Evolutionary conservation across 345 rosid species (phyloP).

Genomic region (Acer campestre): DNA sequence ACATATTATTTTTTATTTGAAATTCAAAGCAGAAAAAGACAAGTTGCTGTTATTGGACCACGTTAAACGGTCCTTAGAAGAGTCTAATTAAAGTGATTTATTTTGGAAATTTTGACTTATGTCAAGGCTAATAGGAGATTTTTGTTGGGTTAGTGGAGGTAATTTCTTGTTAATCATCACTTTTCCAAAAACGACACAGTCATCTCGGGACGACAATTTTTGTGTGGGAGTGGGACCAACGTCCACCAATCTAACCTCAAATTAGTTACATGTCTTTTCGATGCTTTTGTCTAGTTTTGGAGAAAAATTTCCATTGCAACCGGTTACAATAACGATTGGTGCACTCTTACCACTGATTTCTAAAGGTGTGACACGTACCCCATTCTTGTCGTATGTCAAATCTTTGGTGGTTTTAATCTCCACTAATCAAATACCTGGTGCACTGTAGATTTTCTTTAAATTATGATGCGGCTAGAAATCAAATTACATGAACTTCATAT

Average conservation of each 20-base stretch:
- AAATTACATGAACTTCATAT: too few species aligned
- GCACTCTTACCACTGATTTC: too few species aligned
- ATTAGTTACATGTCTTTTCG: not conserved
- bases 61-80: not conserved
- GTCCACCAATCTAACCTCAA: not conserved
- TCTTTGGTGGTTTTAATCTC: too few species aligned
- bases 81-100: not conserved
- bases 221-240: not conserved
- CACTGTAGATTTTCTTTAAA: too few species aligned
- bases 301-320: too few species aligned
- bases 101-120: not conserved
- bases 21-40: not conserved
- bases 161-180: not conserved
- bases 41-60: not conserved
- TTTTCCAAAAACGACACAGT: not conserved
- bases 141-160: not conserved
- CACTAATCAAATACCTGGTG: too few species aligned
- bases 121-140: not conserved
- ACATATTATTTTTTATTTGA: not conserved
- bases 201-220: not conserved
- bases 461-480: too few species aligned
- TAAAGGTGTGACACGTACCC: too few species aligned
- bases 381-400: too few species aligned
- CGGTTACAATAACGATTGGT: too few species aligned
- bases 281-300: not conserved